phyloP scores from a whole-genome alignment of 768 basidiomycete species.

The Trametes coccinea region DNA sequence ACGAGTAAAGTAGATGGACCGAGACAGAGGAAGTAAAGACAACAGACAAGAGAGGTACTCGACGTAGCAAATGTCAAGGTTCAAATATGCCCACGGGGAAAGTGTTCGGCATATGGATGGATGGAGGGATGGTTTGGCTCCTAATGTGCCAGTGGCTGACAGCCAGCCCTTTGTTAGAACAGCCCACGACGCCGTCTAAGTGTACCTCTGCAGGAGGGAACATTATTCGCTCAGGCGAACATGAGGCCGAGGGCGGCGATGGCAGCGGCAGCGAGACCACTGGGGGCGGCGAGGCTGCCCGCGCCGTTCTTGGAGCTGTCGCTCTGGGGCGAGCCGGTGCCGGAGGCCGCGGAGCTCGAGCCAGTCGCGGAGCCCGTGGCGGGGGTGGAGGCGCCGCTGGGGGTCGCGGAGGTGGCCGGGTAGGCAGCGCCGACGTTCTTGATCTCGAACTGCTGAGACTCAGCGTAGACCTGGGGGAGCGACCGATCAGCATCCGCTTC shows the following conservation, averaged over 20 bases:
- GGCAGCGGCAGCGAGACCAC: constrained; percentile 23
- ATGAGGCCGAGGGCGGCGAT: constrained; percentile 27
- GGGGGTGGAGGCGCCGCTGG: constrained; percentile 28
- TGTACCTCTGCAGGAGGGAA: too few species aligned
- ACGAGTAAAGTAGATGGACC: background rate
- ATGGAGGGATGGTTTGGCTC: background rate
- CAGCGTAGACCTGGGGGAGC: constrained; percentile 51
- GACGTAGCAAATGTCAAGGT: background rate
- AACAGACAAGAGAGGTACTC: constrained; percentile 2
- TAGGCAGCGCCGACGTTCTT: constrained; percentile 56
- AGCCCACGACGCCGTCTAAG: background rate
- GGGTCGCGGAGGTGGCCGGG: constrained; percentile 41
- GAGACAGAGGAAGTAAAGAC: background rate
- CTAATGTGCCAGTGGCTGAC: background rate
- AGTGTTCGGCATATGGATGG: background rate
- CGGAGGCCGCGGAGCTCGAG: constrained; percentile 26
- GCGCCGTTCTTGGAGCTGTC: constrained; percentile 19
- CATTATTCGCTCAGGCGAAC: constrained; percentile 18
- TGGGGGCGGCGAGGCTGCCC: constrained; percentile 13
- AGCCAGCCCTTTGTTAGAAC: background rate
- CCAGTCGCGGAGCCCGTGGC: constrained; percentile 27
- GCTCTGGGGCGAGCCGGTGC: constrained; percentile 6
- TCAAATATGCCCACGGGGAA: background rate
- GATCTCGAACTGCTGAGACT: constrained; percentile 59
- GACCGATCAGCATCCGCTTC: background rate